Conservation (phyloP, 495 filamentous ascomycete species). For the Talaromyces adpressus region DNA sequence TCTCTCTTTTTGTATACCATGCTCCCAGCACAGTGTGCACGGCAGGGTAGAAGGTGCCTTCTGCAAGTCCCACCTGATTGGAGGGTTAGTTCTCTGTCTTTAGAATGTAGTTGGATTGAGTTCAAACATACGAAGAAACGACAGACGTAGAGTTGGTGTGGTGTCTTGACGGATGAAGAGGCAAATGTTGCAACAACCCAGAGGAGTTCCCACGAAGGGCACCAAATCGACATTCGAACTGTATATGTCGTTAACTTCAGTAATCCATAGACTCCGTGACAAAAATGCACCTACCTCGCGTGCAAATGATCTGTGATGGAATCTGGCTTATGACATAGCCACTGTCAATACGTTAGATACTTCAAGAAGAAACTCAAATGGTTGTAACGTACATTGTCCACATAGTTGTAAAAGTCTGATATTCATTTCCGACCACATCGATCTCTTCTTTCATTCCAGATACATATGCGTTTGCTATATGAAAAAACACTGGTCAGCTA, state of each 20-base stretch:
- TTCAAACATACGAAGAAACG: not conserved
- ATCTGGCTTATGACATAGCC: constrained; percentile 6
- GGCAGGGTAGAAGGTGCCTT: constrained; percentile 4
- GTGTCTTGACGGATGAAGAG: constrained; percentile 2
- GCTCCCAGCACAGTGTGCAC: not conserved
- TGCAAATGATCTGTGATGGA: constrained; percentile 3
- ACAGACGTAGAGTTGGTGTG: constrained; percentile 1
- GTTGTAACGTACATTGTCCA: not conserved
- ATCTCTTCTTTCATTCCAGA: constrained; percentile 58
- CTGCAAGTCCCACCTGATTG: not conserved
- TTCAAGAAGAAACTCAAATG: not conserved
- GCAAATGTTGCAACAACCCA: constrained; percentile 4
- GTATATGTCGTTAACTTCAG: not conserved
- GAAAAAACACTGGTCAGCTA: not conserved
- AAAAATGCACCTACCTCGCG: not conserved
- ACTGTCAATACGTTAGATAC: not conserved
- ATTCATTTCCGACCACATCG: constrained; percentile 43
- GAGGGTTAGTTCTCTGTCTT: not conserved
- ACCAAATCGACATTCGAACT: constrained; percentile 2
- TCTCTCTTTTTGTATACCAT: constrained; percentile 20
- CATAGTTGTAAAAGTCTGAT: constrained; percentile 3
- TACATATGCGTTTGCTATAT: constrained; percentile 51
- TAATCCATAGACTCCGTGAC: not conserved
- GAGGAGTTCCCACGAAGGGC: constrained; percentile 2
- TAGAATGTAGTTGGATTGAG: too few relatives aligned